Base-by-base conservation (phyloP, 208 protist species). In the Porcisia hertigi region DNA sequence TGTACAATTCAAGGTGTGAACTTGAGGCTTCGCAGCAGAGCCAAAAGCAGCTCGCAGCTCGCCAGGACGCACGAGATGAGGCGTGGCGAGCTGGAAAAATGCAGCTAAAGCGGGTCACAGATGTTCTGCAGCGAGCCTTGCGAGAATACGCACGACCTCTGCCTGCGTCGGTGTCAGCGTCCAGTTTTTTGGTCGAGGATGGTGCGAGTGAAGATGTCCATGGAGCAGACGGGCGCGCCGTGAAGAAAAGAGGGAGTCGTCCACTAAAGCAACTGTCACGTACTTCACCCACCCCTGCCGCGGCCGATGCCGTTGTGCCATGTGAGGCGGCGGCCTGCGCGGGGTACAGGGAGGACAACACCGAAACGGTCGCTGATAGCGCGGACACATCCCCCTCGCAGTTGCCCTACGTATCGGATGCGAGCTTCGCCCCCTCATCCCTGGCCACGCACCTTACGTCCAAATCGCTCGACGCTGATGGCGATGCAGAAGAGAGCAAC, bases 11-110 rank as follows among this genome's bases (percentile, higher is more conserved):
- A 0, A 65, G n/a, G 0, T 7, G n/a, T 0, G 73, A 71, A 49
- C 53, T 82, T n/a, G 30, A 52, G 16, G 3, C n/a, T 53, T 81
- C 71, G 70, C 70, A 69, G 57, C 25, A 67, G 49, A 57, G 52
- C 43, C 71, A 81, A 34, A 23, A 66, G 23, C 7, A 25, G 39
- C 14, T 66, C 6, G 25, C 57, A 45, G 43, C 53, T n/a, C 71
- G 45, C 20, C 77, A 77, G 39, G 65, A 69, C 9, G 52, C 54
- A 8, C 72, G 57, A 9, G 47, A 60, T 3, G 30, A 34, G 39
- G 41, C 20, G 25, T 77, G 55, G 64, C 71, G 34, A 16, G 25
- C 66, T 0, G 71, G 60, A 8, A 8, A 49, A 55, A 12, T 45
- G 11, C 64, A 72, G 45, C 30, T 75, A 45, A 54, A 55, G 39